Percentiles rank a stretch among this genome's conserved stretches.
These are phyloP conservation scores for Mucor indicus DNA, from an alignment of 371 early-diverging fungal genomes.

Conservation along the genomic window DNA sequence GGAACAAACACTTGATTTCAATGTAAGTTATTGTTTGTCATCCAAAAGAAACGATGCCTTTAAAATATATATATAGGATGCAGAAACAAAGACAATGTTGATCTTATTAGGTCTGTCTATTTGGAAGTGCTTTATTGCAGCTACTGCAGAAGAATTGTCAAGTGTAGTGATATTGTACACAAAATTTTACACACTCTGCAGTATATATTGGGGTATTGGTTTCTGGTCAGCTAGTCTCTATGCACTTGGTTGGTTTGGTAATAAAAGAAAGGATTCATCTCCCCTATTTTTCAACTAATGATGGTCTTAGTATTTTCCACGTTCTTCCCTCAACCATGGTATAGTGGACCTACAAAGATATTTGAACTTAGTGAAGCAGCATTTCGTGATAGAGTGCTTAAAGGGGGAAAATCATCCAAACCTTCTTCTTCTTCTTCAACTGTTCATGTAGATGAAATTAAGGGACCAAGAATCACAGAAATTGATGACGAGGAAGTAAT, in stretches of 20 bases:
- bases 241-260: constrained; percentile 48
- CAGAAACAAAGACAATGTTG: constrained; percentile 30
- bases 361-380: constrained; percentile 30
- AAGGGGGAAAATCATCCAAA: not conserved
- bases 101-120: constrained; percentile 23
- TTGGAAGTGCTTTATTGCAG: constrained; percentile 43
- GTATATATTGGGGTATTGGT: constrained; percentile 38
- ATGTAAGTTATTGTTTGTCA: constrained; percentile 12
- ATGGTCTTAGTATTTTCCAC: constrained; percentile 42
- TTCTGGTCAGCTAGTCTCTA: constrained; percentile 37
- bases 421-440: not conserved
- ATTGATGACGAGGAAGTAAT: constrained; percentile 13
- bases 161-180: constrained; percentile 56
- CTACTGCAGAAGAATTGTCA: constrained; percentile 54
- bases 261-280: constrained; percentile 2
- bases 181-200: constrained; percentile 47
- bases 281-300: not conserved
- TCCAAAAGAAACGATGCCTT: not conserved
- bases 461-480: constrained; percentile 30
- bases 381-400: constrained; percentile 22
- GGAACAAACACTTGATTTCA: constrained; percentile 4
- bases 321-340: constrained; percentile 56
- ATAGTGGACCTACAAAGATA: constrained; percentile 54
- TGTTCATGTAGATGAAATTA: constrained; percentile 13
- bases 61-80: constrained; percentile 13